Evolutionary conservation across 1,284 basidiomycete genomes (phyloP), one percentile per base, ranked within the genome.

Genomic region (Tilletia horrida): DNA sequence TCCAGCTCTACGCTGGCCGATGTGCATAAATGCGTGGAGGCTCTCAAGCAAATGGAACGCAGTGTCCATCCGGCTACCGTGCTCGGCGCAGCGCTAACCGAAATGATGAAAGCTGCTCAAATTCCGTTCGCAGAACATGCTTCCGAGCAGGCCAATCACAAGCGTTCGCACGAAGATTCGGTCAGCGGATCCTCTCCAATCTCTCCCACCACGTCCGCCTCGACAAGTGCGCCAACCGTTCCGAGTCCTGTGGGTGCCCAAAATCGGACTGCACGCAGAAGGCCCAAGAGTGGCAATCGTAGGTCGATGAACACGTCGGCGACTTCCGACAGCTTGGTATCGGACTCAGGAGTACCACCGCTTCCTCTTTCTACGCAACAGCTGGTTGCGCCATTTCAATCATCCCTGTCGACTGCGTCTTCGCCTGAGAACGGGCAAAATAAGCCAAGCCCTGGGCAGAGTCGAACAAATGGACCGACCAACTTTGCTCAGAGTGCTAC

Each of bases 1-100:
- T 77, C 77, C 44, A 68, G 69, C 40, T 72, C 74, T 8, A 70
- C 76, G 1, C 64, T 74, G 31, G 65, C 67, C 1, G 77, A 79
- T 63, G 68, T 79, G 61, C 65, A 68, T 11, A 74, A 73, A 6
- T 76, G 69, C 21, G 68, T 79, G 45, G 73, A 75, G 1, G 70
- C 76, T 18, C 65, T 77, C 40, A n/a, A 62, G 8, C 57, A 62
- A 1, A 69, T 76, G 69, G 76, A 78, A 45, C 14, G 67, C 1
- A 59, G 55, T n/a, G n/a, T 29, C 23, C 27, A 59, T 35, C 55
- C 55, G 13, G 55, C 55, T 6, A 35, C 55, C 16, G 29, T 35
- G 7, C 29, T 59, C 8, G 55, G 55, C 14, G 55, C 55, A 2
- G 55, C 55, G 29, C 27, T 59, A 27, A 35, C 18, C 11, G 27